Percentiles rank a stretch among this genome's conserved stretches.
These are phyloP conservation scores for Citeromyces matritensis DNA, from an alignment of 805 yeast species.

Conservation along the genomic window DNA sequence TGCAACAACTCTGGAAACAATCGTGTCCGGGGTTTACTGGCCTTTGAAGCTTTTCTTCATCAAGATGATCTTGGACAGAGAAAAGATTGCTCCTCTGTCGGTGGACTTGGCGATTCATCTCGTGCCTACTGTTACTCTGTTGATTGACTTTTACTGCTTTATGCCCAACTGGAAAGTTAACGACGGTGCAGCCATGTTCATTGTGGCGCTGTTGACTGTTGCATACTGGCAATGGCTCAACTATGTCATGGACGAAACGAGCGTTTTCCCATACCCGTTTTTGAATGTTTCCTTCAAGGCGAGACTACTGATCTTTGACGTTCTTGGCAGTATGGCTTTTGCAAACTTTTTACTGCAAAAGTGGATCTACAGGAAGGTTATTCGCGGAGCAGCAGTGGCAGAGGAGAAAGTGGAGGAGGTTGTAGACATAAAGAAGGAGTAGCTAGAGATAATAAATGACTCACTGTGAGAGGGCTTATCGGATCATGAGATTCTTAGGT, in stretches of 20 bases:
- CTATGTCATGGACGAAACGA: slow-evolving; percentile 27
- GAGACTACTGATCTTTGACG: slow-evolving; percentile 30
- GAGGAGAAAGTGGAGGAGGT: not conserved
- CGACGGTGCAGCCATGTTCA: slow-evolving; percentile 19
- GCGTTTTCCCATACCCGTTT: slow-evolving; percentile 50
- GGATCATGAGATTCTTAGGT: too few species aligned
- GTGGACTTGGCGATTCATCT: slow-evolving; percentile 48
- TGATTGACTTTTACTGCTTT: slow-evolving; percentile 37
- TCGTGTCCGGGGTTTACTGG: slow-evolving; percentile 60
- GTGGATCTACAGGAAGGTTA: slow-evolving; percentile 5
- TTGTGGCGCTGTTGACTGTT: slow-evolving; percentile 22
- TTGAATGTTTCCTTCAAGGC: slow-evolving; percentile 32
- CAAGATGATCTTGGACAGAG: slow-evolving; percentile 25
- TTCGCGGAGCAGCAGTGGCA: too few species aligned
- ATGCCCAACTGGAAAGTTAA: slow-evolving; percentile 27
- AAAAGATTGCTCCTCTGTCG: slow-evolving; percentile 23
- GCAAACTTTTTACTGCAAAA: slow-evolving; percentile 10
- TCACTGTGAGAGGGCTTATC: too few species aligned
- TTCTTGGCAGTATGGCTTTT: slow-evolving; percentile 24
- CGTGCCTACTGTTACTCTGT: slow-evolving; percentile 37
- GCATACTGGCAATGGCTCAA: slow-evolving; percentile 41
- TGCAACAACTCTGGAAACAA: slow-evolving; percentile 39
- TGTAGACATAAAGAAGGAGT: not conserved
- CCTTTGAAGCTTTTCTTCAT: slow-evolving; percentile 38
- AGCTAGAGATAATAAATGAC: not conserved